Base-by-base conservation (phyloP, 2,329 filamentous ascomycete genomes). In the Myriosclerotinia scirpicola region DNA sequence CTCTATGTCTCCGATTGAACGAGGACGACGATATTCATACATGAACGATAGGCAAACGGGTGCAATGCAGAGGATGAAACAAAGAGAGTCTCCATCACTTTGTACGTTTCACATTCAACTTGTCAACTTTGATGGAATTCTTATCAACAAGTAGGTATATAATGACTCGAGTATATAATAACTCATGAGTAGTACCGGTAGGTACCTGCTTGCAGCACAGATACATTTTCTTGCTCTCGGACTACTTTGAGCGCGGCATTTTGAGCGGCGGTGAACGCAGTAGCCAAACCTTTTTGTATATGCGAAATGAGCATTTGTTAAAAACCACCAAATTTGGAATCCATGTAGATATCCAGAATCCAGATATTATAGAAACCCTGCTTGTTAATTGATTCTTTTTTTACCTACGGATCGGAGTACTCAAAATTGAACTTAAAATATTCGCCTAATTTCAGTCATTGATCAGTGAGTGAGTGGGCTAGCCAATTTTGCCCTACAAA, bases 51-150 rank as follows among this genome's bases (percentile, higher is more conserved):
- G 42, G n/a, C 34, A 30, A 17, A 22, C 30, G 42, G 7, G 30
- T 60, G 44, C 50, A 46, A 44, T 22, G n/a, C 11, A 50, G 44
- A 36, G 20, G 56, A 30, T 38, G 42, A 60, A 38, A 60, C 56
- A 4, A 60, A 22, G 42, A 15, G 30, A 38, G 30, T 38, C 42
- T 22, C 56, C 42, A 50, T 20, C 44, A 59, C 30, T 15, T 14
- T 20, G 17, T 36, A 34, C 26, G 1, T 7, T n/a, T 44, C 17
- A 15, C 17, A 17, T 48, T 48, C 55, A 48, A 14, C 26, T 30
- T 48, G 30, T n/a, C 12, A 50, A n/a, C 30, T 38, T 50, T 48
- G 20, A 50, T 60, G 14, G 44, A 15, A 48, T 36, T 48, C 12
- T 38, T 4, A 22, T 38, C 20, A 34, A 48, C 42, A n/a, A 9